Evolutionary conservation across 257 asterid genomes (phyloP).

Genomic region (Ajuga chamaepitys): DNA sequence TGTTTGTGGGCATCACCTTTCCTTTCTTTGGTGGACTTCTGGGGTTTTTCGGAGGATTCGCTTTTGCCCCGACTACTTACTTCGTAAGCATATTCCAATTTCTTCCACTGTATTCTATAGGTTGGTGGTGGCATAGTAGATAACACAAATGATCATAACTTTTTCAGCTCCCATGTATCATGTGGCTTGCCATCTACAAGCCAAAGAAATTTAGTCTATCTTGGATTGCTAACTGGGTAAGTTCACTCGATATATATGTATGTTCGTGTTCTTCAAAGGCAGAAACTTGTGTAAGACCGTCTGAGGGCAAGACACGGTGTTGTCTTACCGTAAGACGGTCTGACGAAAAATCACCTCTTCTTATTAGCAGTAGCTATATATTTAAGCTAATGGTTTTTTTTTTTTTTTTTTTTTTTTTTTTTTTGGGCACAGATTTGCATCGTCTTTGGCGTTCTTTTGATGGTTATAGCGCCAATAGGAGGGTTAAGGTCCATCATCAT

Average conservation of each 20-base stretch:
- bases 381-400: not conserved
- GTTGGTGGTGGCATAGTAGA: not conserved
- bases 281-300: no score
- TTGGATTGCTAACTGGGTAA: conserved; percentile 70
- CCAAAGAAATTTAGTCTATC: conserved; percentile 56
- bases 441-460: conserved; percentile 29
- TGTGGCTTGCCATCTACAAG: conserved; percentile 73
- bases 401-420: no score
- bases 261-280: no score
- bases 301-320: no score
- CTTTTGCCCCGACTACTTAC: conserved; percentile 94
- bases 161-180: conserved; percentile 68
- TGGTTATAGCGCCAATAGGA: conserved; percentile 47
- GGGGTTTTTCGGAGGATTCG: conserved; percentile 89
- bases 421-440: conserved; percentile 32
- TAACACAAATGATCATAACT: not conserved
- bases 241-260: no score
- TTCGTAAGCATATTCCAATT: conserved; percentile 44
- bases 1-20: conserved; percentile 78
- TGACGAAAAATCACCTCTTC: no score
- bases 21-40: conserved; percentile 95
- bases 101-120: not conserved
- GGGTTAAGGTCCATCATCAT: conserved; percentile 39
- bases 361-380: no score
- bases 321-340: no score